Conservation (phyloP, 2,329 filamentous ascomycete species). For the Apiospora sp. region DNA sequence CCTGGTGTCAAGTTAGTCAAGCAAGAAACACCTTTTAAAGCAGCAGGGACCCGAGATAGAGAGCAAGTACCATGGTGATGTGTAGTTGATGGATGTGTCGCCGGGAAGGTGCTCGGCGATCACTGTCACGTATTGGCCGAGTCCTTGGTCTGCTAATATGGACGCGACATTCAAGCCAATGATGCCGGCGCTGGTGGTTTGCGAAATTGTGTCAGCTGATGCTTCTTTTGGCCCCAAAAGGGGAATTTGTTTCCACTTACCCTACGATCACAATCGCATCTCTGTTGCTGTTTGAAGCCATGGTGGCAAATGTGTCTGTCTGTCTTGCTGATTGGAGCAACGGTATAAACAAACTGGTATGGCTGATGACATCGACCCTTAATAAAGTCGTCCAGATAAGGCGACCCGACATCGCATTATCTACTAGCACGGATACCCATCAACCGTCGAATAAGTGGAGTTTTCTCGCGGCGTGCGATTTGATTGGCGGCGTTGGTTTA, state of each 20-base stretch:
- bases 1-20: too few relatives aligned
- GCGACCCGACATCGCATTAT: not conserved
- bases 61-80: slow-evolving; percentile 55
- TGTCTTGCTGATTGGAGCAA: too few relatives aligned
- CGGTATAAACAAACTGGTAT: too few relatives aligned
- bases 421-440: not conserved
- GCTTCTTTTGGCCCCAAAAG: not conserved
- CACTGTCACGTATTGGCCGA: slow-evolving; percentile 44
- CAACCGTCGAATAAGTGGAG: not conserved
- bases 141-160: slow-evolving; percentile 45
- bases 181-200: slow-evolving; percentile 46
- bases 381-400: not conserved
- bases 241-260: not conserved
- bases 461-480: not conserved
- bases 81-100: slow-evolving; percentile 48
- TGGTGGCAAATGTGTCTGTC: too few relatives aligned
- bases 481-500: not conserved
- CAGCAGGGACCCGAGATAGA: too few relatives aligned
- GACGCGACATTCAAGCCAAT: slow-evolving; percentile 50
- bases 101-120: slow-evolving; percentile 51
- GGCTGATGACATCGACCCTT: not conserved
- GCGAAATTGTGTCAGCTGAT: not conserved
- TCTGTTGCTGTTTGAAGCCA: not conserved
- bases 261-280: not conserved
- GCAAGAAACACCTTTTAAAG: too few relatives aligned